Evolutionary conservation across 108 stramenopile genomes (phyloP), one percentile per base, ranked within the genome.

Genomic region (Nannochloropsis gaditana): DNA sequence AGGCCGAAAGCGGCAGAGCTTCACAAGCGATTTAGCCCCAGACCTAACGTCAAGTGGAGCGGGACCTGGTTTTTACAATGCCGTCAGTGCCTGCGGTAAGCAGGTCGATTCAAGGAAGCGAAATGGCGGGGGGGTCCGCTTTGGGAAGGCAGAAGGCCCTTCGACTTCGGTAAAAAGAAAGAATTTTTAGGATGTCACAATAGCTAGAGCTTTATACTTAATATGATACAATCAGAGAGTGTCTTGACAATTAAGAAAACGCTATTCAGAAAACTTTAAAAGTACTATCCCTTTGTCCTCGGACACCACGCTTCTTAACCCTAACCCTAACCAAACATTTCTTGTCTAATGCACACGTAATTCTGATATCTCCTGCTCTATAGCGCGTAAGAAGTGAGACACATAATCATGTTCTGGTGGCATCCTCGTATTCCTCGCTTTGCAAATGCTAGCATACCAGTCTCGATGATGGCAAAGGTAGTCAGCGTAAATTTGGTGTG

Each of bases 31-130:
- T 73, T 4, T 73, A 6, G 59, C 59, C 15, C 59, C 59, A 15
- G 59, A 15, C 15, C 19, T 73, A 8, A 3, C 59, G 8, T 73
- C 59, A 73, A 73, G 19, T n/a, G 59, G n/a, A 2, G 59, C n/a
- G 4, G 59, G 59, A 4, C 59, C 59, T 6, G 59, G 59, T 15
- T 73, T n/a, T 73, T 73, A 73, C 59, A 73, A 73, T 73, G 15
- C 2, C 59, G 6, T n/a, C n/a, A 73, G 59, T 73, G 59, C 59
- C 59, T 73, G 59, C n/a, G 59, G 59, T n/a, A 73, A 73, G 59
- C 59, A 73, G 59, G 59, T 73, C n/a, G 59, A 73, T 73, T 73
- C 59, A n/a, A 15, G 59, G 59, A 73, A 73, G 59, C 59, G n/a
- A 73, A 73, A 73, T n/a, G 15, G 59, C n/a, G 3, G 59, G 15